Percentiles rank a stretch among this genome's conserved stretches.
These are phyloP conservation scores for Musa acuminata DNA, from an alignment of 176 grass and related monocot genomes.

Conservation along the genomic window DNA sequence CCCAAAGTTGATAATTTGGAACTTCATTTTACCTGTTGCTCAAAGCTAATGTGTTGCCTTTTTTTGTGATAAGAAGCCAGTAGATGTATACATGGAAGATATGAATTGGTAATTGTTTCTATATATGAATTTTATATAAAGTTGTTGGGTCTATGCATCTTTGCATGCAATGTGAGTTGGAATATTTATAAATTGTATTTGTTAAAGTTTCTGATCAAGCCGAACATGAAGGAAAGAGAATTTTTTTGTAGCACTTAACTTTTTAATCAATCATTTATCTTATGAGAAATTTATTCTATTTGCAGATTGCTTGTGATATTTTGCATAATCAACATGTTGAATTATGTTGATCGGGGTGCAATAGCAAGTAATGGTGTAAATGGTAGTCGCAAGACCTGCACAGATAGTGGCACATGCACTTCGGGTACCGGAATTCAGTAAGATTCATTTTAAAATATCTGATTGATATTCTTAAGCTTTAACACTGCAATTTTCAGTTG, in stretches of 20 bases:
- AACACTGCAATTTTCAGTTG: neutral
- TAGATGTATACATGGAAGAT: neutral
- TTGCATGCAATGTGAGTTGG: no score
- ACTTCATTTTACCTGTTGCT: neutral
- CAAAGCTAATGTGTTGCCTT: neutral
- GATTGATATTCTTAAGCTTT: neutral
- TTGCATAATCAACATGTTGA: constrained; percentile 93
- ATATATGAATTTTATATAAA: neutral
- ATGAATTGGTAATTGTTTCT: neutral
- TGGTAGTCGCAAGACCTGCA: constrained; percentile 61
- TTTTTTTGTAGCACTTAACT: neutral
- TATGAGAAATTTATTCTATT: neutral
- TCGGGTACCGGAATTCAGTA: constrained; percentile 97
- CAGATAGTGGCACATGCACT: constrained; percentile 49
- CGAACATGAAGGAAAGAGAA: neutral
- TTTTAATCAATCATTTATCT: neutral
- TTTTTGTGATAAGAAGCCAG: neutral
- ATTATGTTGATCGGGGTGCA: constrained; percentile 88
- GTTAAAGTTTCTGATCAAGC: neutral
- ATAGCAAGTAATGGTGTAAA: constrained; percentile 99
- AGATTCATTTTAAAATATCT: constrained; percentile 23
- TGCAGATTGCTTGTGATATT: constrained; percentile 94
- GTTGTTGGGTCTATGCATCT: no score
- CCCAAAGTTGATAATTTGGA: neutral
- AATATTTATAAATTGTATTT: no score